These are phyloP conservation scores for Penicillium griseofulvum DNA, from an alignment of 2,329 filamentous ascomycete species.

Conservation along the genomic window DNA sequence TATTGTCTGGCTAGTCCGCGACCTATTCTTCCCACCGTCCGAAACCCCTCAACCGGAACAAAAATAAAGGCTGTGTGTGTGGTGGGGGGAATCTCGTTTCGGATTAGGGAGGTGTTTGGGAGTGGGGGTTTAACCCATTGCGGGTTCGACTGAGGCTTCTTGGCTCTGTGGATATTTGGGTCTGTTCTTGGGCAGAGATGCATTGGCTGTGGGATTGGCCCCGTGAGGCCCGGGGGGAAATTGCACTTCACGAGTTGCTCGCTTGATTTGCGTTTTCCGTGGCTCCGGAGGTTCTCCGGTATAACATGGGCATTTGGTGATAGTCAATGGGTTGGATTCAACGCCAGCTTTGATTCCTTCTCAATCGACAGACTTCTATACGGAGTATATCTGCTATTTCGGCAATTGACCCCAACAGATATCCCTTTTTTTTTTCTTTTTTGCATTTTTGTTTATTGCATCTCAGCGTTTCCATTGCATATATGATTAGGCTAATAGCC, in stretches of 20 bases:
- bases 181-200: not conserved
- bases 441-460: not conserved
- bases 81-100: not conserved
- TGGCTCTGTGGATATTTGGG: not conserved
- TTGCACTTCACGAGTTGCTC: not conserved
- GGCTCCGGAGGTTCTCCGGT: not conserved
- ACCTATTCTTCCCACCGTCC: constrained; percentile 36
- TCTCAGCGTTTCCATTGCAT: too few relatives aligned
- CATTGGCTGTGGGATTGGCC: not conserved
- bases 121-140: not conserved
- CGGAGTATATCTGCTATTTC: not conserved
- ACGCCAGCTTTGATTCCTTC: not conserved
- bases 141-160: not conserved
- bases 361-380: not conserved
- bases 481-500: too few relatives aligned
- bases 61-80: not conserved
- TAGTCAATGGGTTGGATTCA: not conserved
- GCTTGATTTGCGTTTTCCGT: not conserved
- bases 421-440: not conserved
- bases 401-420: not conserved
- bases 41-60: constrained; percentile 12
- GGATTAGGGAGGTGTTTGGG: not conserved
- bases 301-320: not conserved
- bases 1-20: constrained; percentile 42
- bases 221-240: not conserved